Conservation (phyloP, 2,329 filamentous ascomycete genomes). For the Monilinia fructigena region DNA sequence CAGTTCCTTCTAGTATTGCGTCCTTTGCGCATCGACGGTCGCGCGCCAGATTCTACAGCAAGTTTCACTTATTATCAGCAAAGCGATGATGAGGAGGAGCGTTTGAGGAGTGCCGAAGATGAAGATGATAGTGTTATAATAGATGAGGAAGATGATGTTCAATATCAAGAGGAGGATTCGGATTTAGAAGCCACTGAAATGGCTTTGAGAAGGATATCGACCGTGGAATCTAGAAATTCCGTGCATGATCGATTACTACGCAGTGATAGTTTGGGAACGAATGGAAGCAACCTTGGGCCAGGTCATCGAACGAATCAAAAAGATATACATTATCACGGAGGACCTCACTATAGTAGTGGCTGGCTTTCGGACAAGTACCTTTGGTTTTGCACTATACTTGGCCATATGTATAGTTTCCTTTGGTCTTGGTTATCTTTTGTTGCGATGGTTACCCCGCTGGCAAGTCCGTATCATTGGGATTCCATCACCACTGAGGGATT, state of each 20-base stretch:
- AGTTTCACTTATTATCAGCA: constrained; percentile 90
- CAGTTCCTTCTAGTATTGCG: constrained; percentile 90
- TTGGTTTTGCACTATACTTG: constrained; percentile 69
- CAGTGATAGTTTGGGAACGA: constrained; percentile 67
- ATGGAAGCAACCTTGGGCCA: constrained; percentile 58
- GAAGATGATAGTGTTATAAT: constrained; percentile 44
- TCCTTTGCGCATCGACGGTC: constrained; percentile 82
- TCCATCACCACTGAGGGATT: constrained; percentile 66
- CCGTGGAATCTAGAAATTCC: constrained; percentile 56
- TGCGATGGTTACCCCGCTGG: constrained; percentile 90
- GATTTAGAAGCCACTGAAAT: constrained; percentile 41
- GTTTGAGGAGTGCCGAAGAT: constrained; percentile 39
- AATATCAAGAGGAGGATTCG: constrained; percentile 38
- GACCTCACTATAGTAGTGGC: constrained; percentile 92
- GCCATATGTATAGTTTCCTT: constrained; percentile 68
- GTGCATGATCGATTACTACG: constrained; percentile 66
- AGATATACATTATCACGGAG: constrained; percentile 89
- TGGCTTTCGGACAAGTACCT: constrained; percentile 75
- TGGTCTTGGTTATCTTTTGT: constrained; percentile 78
- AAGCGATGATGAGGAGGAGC: constrained; percentile 55
- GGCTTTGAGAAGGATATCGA: constrained; percentile 59
- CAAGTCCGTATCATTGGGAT: constrained; percentile 73
- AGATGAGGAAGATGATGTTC: constrained; percentile 43
- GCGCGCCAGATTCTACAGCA: constrained; percentile 78
- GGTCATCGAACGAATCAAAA: constrained; percentile 73